Evolutionary conservation across 129 eudicot species (phyloP).

Genomic region (Deinandra increscens): DNA sequence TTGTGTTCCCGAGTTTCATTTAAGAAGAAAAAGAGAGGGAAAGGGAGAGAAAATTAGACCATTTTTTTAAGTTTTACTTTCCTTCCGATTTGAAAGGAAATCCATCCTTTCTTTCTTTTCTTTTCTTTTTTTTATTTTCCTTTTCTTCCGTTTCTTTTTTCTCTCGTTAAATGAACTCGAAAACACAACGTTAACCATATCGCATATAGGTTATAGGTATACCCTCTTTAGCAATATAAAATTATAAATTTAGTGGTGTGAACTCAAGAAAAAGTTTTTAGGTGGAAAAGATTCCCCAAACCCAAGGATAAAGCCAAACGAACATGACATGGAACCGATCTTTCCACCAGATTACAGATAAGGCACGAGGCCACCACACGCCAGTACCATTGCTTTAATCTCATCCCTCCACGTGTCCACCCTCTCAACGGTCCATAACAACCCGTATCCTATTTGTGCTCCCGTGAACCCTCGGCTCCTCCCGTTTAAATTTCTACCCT

Average conservation of each 20-base stretch:
- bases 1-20: no score
- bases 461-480: constrained; percentile 26
- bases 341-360: constrained; percentile 40
- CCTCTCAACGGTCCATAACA: constrained; percentile 38
- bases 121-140: no score
- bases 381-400: constrained; percentile 40
- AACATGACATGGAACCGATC: constrained; percentile 37
- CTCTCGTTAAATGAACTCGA: no score
- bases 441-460: constrained; percentile 28
- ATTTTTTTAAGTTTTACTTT: no score
- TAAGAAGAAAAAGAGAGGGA: no score
- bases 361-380: constrained; percentile 89
- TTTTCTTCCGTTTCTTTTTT: no score
- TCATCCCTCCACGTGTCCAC: constrained; percentile 43
- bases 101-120: no score
- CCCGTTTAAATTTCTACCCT: constrained; percentile 26
- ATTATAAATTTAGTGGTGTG: constrained; percentile 33
- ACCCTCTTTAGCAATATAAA: no score
- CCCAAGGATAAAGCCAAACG: constrained; percentile 17
- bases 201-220: no score
- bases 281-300: constrained; percentile 23
- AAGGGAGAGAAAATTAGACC: no score
- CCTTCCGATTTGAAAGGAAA: no score
- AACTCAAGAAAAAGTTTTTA: neutral
- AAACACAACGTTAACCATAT: no score